Percentiles rank a stretch among this genome's conserved stretches.
Conservation (phyloP, 805 yeast species). For the Myxozyma monticola region DNA sequence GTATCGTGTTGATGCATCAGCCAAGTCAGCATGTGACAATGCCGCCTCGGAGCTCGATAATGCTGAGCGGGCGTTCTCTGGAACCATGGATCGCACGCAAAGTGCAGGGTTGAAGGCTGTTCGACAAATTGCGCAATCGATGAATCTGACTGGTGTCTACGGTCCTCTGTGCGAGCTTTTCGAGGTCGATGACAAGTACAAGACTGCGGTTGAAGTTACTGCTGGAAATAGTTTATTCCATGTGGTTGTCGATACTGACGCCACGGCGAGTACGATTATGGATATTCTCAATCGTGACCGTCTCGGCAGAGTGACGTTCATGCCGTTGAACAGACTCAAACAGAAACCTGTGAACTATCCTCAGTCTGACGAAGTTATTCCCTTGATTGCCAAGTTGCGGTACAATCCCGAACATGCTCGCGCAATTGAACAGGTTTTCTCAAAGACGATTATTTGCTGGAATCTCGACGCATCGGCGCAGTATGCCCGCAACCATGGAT, state of each 20-base stretch:
- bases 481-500: slow-evolving; percentile 57
- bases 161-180: slow-evolving; percentile 88
- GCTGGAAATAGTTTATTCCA: slow-evolving; percentile 86
- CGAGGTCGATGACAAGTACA: slow-evolving; percentile 75
- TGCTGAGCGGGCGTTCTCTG: slow-evolving; percentile 62
- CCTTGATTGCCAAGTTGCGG: slow-evolving; percentile 72
- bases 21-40: slow-evolving; percentile 57
- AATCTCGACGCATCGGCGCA: slow-evolving; percentile 68
- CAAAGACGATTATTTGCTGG: slow-evolving; percentile 73
- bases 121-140: slow-evolving; percentile 55
- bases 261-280: slow-evolving; percentile 77
- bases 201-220: slow-evolving; percentile 81
- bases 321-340: slow-evolving; percentile 76
- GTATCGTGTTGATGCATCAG: slow-evolving; percentile 78
- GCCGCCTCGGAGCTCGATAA: slow-evolving; percentile 54
- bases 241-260: slow-evolving; percentile 84
- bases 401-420: slow-evolving; percentile 56
- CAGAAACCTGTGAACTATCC: slow-evolving; percentile 56
- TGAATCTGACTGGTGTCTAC: slow-evolving; percentile 63
- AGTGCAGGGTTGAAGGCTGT: slow-evolving; percentile 71
- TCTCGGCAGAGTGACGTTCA: slow-evolving; percentile 84
- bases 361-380: slow-evolving; percentile 64
- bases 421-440: slow-evolving; percentile 79
- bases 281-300: slow-evolving; percentile 67
- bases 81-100: slow-evolving; percentile 73